Evolutionary conservation across 2,329 filamentous ascomycete species (phyloP).

Genomic region (Gnomoniopsis sp.): DNA sequence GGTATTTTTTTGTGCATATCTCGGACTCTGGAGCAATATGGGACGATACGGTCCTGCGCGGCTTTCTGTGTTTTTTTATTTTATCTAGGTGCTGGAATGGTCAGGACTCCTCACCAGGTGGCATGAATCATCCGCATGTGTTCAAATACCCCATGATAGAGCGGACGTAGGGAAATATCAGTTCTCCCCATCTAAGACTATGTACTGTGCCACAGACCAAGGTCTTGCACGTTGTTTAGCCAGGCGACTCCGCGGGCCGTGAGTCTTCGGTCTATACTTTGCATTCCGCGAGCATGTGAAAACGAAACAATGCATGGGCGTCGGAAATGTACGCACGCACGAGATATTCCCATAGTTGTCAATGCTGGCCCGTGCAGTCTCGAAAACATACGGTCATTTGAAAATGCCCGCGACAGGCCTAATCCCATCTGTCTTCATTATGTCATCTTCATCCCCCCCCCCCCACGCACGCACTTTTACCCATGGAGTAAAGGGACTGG

Average conservation of each 20-base stretch:
- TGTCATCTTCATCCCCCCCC: no score
- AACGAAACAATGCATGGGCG: no score
- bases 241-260: not conserved
- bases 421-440: no score
- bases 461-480: no score
- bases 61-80: not conserved
- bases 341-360: no score
- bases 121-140: slow-evolving; percentile 16
- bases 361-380: no score
- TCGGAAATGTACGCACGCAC: no score
- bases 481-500: no score
- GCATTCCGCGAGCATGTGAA: no score
- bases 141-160: slow-evolving; percentile 19
- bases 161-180: slow-evolving; percentile 8
- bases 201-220: not conserved
- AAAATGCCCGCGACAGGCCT: not conserved
- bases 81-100: not conserved
- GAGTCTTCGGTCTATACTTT: no score
- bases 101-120: not conserved
- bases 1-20: slow-evolving; percentile 7
- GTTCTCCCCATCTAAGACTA: slow-evolving; percentile 3
- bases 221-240: not conserved
- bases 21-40: slow-evolving; percentile 14
- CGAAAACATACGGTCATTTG: no score
- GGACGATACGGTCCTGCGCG: not conserved